These are phyloP conservation scores for Emiliania huxleyi DNA, from an alignment of 78 protist species.

Conservation along the genomic window DNA sequence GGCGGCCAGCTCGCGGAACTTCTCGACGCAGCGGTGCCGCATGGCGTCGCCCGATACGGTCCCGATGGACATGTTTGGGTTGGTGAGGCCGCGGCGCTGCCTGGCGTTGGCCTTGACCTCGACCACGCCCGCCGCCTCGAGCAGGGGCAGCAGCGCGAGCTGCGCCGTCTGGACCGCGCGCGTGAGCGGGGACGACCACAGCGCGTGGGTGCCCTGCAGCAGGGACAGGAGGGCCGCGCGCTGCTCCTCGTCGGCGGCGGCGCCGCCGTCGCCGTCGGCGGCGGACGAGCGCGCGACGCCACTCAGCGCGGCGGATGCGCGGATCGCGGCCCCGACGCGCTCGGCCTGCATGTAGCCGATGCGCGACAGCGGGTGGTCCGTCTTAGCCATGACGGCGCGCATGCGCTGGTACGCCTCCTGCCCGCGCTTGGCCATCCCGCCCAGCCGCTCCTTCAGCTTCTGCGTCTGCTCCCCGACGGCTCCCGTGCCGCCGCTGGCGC, in stretches of 20 bases:
- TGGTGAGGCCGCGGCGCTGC: background rate
- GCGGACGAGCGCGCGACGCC: too few relatives aligned
- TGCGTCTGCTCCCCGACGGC: background rate
- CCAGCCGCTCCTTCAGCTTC: background rate
- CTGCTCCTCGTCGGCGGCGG: background rate
- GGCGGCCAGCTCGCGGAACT: background rate
- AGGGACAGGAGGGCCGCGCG: background rate
- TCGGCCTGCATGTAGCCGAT: background rate
- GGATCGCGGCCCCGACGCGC: background rate
- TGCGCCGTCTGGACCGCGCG: slow-evolving; percentile 8
- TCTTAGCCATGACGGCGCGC: background rate
- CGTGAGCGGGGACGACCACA: slow-evolving; percentile 17
- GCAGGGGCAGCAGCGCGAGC: background rate
- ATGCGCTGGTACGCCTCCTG: background rate
- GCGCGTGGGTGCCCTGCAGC: background rate
- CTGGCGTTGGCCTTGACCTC: background rate
- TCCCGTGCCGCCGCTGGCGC: background rate
- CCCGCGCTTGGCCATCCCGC: background rate
- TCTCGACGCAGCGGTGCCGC: background rate
- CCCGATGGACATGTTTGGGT: background rate
- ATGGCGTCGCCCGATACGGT: background rate
- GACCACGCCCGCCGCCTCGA: background rate
- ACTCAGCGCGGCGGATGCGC: background rate
- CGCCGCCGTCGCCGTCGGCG: background rate
- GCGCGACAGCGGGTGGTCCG: background rate